A percentile compares a stretch with the other conserved stretches of the same genome.
Conservation (phyloP, 495 filamentous ascomycete species). For the Aspergillus bertholletiae region DNA sequence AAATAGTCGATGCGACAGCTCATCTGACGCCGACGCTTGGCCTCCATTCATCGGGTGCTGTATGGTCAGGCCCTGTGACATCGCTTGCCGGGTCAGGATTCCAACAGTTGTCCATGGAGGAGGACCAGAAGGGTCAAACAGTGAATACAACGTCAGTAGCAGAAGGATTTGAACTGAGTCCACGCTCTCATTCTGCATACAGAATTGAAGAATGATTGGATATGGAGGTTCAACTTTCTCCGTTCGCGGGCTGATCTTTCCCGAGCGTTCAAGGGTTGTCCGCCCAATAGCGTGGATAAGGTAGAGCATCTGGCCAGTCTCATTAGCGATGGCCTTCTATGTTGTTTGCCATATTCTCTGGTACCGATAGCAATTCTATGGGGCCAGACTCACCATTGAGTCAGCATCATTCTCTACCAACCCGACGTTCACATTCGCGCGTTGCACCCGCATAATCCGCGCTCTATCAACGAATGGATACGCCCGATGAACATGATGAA, state of each 20-base stretch:
- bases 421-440: background rate
- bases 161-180: constrained; percentile 2
- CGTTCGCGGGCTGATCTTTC: background rate
- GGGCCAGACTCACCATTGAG: background rate
- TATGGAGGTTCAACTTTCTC: background rate
- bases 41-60: background rate
- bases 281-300: constrained; percentile 1
- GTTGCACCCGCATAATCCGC: background rate
- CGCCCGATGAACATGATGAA: constrained; percentile 3
- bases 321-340: too few species aligned
- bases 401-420: background rate
- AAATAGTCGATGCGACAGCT: background rate
- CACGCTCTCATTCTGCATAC: background rate
- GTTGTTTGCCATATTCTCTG: too few species aligned
- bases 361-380: too few species aligned
- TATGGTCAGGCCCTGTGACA: background rate
- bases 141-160: background rate
- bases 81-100: constrained; percentile 1
- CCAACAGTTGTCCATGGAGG: constrained; percentile 1
- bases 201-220: background rate
- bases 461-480: constrained; percentile 2
- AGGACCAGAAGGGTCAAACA: background rate
- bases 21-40: background rate
- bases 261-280: background rate
- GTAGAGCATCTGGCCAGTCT: background rate